Evolutionary conservation across 2,329 filamentous ascomycete species (phyloP).

Genomic region (Penicillium sclerotigenum): DNA sequence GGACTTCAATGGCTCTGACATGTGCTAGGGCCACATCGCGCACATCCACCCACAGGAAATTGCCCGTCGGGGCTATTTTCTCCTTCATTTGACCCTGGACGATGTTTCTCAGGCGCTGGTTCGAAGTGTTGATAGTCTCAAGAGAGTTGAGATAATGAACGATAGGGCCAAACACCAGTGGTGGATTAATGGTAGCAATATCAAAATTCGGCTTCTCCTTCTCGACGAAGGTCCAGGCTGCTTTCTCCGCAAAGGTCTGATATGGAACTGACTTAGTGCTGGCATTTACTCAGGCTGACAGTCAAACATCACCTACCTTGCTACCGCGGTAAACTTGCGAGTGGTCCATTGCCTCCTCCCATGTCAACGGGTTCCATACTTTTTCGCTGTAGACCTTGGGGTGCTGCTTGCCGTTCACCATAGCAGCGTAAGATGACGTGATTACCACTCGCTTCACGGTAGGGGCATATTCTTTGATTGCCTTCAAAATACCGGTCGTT

Average conservation of each 20-base stretch:
- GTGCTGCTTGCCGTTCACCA: constrained; percentile 49
- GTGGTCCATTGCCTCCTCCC: constrained; percentile 40
- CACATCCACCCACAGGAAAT: constrained; percentile 58
- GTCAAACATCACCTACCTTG: constrained; percentile 44
- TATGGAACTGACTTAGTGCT: background rate
- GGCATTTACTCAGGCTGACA: background rate
- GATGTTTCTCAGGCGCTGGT: constrained; percentile 62
- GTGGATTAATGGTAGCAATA: constrained; percentile 60
- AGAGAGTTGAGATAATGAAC: constrained; percentile 62
- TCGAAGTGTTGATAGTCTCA: constrained; percentile 69
- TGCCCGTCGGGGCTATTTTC: constrained; percentile 56
- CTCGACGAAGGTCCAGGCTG: constrained; percentile 63
- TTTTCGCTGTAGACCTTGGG: constrained; percentile 38
- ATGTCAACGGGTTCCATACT: constrained; percentile 46
- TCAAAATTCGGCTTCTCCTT: constrained; percentile 58
- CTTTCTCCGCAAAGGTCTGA: constrained; percentile 60
- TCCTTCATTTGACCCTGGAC: constrained; percentile 61
- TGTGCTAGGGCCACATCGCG: constrained; percentile 50
- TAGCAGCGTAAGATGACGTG: constrained; percentile 67
- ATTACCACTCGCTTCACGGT: constrained; percentile 70
- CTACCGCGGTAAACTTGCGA: constrained; percentile 47
- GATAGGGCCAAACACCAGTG: constrained; percentile 62
- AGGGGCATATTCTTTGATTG: constrained; percentile 59
- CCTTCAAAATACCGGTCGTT: constrained; percentile 60
- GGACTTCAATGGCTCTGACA: constrained; percentile 46